Evolutionary conservation across 805 yeast species (phyloP), one percentile per base, ranked within the genome.

Genomic region (Candida boidinii): DNA sequence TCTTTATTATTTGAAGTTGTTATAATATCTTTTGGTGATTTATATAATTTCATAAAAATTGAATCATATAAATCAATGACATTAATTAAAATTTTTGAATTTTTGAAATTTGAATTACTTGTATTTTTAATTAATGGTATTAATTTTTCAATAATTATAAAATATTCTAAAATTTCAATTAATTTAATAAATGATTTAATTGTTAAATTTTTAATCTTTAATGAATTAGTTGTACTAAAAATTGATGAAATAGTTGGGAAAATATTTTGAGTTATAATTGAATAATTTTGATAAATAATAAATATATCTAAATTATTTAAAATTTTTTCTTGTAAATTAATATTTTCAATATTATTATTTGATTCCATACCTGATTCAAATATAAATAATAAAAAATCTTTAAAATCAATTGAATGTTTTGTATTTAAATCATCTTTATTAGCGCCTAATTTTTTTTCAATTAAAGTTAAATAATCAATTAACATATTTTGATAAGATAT

Each of bases 141-240:
- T 24, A 92, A 62, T 34, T 80, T 84, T 30, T 90, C 96, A 23
- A 68, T 66, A 22, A 87, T 72, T 2, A 82, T 72, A 33, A 73
- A 69, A 42, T 74, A 76, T 45, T 88, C 95, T 33, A 87, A 66
- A 5, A 75, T 68, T 39, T 76, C 76, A 13, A 83, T 68, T 46
- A 87, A 56, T 29, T 60, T 48, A 11, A 70, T 65, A 44, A 87
- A 76, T 1, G 83, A 66, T 14, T 66, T 59, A 16, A 86, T 64
- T 2, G 92, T 73, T 12, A 73, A 66, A 13, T 80, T 61, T 48
- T 92, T 90, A 18, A 92, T 81, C 5, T 82, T 75, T 22, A 88
- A 62, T 19, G 92, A 75, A 0, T 88, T 84, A 1, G 98, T 92
- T 28, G 85, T 80, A 24, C 86, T 72, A 56, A 90, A 92, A 7